Evolutionary conservation across 768 basidiomycete genomes (phyloP).

Genomic region (Sporobolomyces phaffii): DNA sequence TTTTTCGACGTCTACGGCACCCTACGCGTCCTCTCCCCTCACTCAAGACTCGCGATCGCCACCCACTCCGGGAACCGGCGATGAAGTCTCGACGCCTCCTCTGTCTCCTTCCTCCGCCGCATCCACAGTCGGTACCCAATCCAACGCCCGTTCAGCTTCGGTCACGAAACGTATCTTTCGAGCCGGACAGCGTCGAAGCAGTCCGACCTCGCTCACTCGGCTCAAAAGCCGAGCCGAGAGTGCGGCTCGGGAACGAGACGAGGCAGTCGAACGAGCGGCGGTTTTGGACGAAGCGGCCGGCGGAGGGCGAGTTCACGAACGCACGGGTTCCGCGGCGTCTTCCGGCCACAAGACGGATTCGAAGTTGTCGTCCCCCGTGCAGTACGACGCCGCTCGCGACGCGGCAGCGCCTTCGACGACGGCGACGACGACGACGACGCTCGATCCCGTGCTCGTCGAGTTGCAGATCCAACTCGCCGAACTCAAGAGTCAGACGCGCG

Average conservation of each 20-base stretch:
- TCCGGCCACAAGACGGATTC: background rate
- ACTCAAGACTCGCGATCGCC: background rate
- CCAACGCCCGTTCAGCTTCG: constrained; percentile 5
- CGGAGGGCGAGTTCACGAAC: too few species aligned
- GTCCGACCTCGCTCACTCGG: constrained; percentile 36
- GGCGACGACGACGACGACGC: background rate
- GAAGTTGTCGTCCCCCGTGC: background rate
- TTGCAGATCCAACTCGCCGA: constrained; percentile 65
- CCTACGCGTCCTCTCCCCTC: background rate
- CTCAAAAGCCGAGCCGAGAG: constrained; percentile 26
- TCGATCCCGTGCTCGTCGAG: constrained; percentile 55
- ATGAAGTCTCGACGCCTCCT: constrained; percentile 2
- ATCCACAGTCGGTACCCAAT: too few species aligned
- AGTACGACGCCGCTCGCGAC: background rate
- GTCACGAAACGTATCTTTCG: constrained; percentile 38
- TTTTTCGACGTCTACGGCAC: background rate
- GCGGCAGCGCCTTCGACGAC: too few species aligned
- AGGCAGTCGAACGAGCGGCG: constrained; percentile 12
- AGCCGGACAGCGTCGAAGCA: constrained; percentile 41
- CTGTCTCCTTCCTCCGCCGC: constrained; percentile 16
- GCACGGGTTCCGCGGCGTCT: too few species aligned
- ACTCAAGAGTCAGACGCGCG: constrained; percentile 55
- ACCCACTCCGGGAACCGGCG: background rate
- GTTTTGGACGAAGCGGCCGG: background rate
- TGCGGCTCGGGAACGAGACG: constrained; percentile 23